Conservation (phyloP, 164 flowering plant species). For the Kingdonia uniflora region DNA sequence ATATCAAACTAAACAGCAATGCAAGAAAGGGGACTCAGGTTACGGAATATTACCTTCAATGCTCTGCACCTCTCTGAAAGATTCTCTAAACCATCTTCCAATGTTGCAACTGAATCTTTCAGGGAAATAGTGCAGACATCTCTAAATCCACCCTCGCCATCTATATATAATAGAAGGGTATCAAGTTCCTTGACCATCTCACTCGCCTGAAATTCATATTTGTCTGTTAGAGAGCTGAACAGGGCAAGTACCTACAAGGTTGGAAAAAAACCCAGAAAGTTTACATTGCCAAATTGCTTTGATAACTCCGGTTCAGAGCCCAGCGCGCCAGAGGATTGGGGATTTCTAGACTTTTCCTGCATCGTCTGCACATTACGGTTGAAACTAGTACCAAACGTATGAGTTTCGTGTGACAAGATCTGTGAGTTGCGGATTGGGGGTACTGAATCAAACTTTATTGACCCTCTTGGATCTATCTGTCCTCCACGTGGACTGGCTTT, state of each 20-base stretch:
- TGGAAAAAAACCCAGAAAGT: constrained; percentile 3
- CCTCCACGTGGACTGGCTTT: constrained; percentile 16
- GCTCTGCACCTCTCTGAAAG: constrained; percentile 45
- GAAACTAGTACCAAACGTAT: no score
- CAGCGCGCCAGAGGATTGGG: constrained; percentile 14
- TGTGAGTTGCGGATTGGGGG: constrained; percentile 28
- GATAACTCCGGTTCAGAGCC: constrained; percentile 38
- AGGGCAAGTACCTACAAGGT: no score
- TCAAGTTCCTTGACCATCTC: constrained; percentile 75
- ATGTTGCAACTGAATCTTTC: constrained; percentile 30
- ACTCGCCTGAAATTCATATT: constrained; percentile 40
- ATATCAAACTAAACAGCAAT: not conserved
- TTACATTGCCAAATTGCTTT: constrained; percentile 59
- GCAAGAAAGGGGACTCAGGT: not conserved
- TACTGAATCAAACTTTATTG: constrained; percentile 24
- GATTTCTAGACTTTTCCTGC: constrained; percentile 17
- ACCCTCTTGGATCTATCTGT: constrained; percentile 18
- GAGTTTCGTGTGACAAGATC: constrained; percentile 17
- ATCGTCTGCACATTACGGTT: constrained; percentile 14
- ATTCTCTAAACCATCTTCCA: constrained; percentile 43
- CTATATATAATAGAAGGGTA: constrained; percentile 49
- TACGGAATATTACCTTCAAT: constrained; percentile 41
- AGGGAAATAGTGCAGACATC: constrained; percentile 53
- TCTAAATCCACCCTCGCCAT: constrained; percentile 61
- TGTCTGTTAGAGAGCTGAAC: no score